Conservation (phyloP, 23 red algal species). For the Chondrus crispus region DNA sequence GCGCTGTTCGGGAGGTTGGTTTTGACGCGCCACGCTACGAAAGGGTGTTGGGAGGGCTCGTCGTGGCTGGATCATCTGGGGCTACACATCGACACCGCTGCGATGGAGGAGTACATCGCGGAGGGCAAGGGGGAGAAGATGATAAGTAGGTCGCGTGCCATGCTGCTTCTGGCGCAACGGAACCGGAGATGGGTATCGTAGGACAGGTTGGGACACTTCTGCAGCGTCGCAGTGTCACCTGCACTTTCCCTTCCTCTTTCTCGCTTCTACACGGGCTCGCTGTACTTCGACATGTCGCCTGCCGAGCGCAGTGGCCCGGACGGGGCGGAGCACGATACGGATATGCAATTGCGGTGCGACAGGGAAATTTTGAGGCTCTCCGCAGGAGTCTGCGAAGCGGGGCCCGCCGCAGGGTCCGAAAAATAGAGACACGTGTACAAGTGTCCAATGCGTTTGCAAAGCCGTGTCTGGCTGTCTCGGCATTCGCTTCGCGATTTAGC, state of each 20-base stretch:
- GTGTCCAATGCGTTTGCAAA: no score
- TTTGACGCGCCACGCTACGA: neutral
- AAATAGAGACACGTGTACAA: no score
- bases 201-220: neutral
- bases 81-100: neutral
- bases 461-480: neutral
- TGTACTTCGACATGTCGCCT: conserved; percentile 24
- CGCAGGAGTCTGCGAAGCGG: no score
- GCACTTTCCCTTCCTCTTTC: neutral
- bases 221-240: neutral
- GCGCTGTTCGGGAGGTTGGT: neutral
- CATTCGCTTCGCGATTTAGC: neutral
- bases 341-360: no score
- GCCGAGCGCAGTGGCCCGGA: no score
- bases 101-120: neutral
- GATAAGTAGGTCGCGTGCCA: neutral
- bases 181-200: neutral
- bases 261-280: conserved; percentile 1
- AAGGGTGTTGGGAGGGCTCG: neutral
- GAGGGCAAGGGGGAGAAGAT: neutral
- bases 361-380: no score
- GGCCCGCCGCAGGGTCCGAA: no score
- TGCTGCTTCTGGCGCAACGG: neutral
- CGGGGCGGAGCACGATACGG: no score
- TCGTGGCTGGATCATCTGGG: neutral